A percentile compares a stretch with the other conserved stretches of the same genome.
phyloP scores from a whole-genome alignment of 2,329 filamentous ascomycete species.

The Arthrinium puccinioides region DNA sequence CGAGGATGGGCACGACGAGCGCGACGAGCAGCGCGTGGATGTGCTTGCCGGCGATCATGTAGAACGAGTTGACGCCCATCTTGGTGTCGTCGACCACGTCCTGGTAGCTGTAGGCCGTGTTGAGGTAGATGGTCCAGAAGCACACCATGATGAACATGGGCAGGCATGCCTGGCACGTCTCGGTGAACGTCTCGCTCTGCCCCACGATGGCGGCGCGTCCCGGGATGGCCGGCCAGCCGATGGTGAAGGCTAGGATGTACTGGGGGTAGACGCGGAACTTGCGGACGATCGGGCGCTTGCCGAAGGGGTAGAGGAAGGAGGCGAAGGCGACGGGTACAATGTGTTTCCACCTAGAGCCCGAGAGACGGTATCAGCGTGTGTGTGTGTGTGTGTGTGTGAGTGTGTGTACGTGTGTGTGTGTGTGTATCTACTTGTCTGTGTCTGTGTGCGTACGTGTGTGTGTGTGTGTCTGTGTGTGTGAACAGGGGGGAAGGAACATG shows the following conservation, averaged over 20 bases:
- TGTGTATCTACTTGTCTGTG: too few species aligned
- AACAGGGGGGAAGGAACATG: too few species aligned
- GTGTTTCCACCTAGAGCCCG: constrained; percentile 11
- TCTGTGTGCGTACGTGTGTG: too few species aligned
- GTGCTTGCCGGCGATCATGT: neutral
- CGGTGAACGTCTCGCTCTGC: constrained; percentile 9
- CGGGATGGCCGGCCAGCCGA: constrained; percentile 15
- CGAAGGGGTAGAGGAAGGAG: constrained; percentile 14
- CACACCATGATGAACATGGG: constrained; percentile 16
- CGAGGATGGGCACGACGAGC: neutral
- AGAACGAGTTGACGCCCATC: constrained; percentile 14
- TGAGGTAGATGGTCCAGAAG: constrained; percentile 19
- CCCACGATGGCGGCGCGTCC: constrained; percentile 14
- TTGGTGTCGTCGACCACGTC: constrained; percentile 16
- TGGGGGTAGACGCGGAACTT: constrained; percentile 14
- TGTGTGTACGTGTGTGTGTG: too few species aligned
- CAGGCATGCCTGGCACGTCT: constrained; percentile 10
- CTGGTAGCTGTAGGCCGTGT: constrained; percentile 17
- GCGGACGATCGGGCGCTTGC: constrained; percentile 11
- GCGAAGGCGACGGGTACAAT: constrained; percentile 11
- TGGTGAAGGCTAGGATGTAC: constrained; percentile 15
- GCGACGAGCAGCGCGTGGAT: neutral
- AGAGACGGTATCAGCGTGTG: too few species aligned
- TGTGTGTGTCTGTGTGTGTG: too few species aligned
- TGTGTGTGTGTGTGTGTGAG: too few species aligned